Evolutionary conservation across 305 asterid species (phyloP), one percentile per base, ranked within the genome.

Genomic region (Salvia sclarea): DNA sequence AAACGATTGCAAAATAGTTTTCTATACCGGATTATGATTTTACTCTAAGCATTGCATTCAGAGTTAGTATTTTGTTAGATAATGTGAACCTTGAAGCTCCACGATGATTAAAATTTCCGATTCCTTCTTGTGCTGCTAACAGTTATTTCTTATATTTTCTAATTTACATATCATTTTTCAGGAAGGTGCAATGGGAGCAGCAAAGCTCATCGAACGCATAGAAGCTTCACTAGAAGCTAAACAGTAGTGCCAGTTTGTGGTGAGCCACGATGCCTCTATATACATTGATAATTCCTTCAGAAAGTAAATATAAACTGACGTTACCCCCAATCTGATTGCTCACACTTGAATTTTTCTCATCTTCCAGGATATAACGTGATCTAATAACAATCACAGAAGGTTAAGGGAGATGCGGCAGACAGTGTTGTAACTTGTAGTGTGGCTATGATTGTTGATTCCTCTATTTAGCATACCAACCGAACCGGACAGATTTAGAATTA

Each of bases 161-260:
- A 44, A 37, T 57, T 0, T 37, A 35, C 44, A 6, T 25, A 37
- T 65, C 63, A 16, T 52, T 56, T 73, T 82, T 53, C 86, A 89
- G 98, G 98, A 89, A 83, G 98, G 98, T 63, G 98, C 98, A 24
- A 43, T 86, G 75, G 58, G 75, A 56, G 96, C 89, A 25, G 89
- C 83, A 47, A 85, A 76, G 73, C 88, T 92, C 67, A 75, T 86
- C 61, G 77, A 89, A 72, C 85, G 86, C 35, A 80, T 92, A 38
- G 93, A 89, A 75, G 61, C 89, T 73, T 84, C 96, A 10, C 78
- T 89, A 2, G 78, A 87, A 82, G 94, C 74, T 48, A 73, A 86
- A 82, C 84, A 92, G 85, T 88, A 89, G 85, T 40, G 12, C 40
- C 57, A 47, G 40, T 71, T 71, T 61, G 65, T 45, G 71, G 74